phyloP scores from a whole-genome alignment of 139 green algal species.

The Volvox africanus region DNA sequence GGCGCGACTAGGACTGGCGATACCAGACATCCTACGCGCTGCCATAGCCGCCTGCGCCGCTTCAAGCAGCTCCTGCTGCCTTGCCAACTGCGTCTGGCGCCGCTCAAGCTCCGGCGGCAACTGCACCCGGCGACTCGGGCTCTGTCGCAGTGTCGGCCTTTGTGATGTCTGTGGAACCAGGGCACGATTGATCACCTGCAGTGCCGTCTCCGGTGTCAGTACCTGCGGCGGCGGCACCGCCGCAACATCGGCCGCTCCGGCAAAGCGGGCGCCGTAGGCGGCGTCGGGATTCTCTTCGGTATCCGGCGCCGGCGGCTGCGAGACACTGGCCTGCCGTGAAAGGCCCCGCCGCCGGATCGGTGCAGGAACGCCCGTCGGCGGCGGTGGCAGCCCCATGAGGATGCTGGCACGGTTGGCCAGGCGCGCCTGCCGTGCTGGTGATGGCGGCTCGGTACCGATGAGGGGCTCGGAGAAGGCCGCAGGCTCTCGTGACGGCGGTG shows the following conservation, averaged over 20 bases:
- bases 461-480: conserved; percentile 13
- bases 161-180: background rate
- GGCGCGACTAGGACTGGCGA: background rate
- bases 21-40: background rate
- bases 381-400: conserved; percentile 6
- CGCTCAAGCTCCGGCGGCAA: conserved; percentile 46
- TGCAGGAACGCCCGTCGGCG: background rate
- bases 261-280: background rate
- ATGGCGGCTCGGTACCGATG: background rate
- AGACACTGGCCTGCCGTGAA: background rate
- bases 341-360: background rate
- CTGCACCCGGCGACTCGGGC: conserved; percentile 1
- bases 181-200: conserved; percentile 11
- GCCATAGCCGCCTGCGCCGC: conserved; percentile 21
- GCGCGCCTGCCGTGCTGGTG: background rate
- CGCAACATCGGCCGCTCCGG: background rate
- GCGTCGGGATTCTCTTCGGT: background rate
- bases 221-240: conserved; percentile 2
- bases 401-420: background rate
- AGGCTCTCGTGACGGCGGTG: conserved; percentile 32
- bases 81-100: conserved; percentile 23
- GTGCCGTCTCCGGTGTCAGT: background rate
- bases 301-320: background rate
- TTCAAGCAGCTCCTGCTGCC: conserved; percentile 46
- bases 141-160: background rate